phyloP scores from a whole-genome alignment of 2,329 filamentous ascomycete genomes.

The Microdochium bolleyi region DNA sequence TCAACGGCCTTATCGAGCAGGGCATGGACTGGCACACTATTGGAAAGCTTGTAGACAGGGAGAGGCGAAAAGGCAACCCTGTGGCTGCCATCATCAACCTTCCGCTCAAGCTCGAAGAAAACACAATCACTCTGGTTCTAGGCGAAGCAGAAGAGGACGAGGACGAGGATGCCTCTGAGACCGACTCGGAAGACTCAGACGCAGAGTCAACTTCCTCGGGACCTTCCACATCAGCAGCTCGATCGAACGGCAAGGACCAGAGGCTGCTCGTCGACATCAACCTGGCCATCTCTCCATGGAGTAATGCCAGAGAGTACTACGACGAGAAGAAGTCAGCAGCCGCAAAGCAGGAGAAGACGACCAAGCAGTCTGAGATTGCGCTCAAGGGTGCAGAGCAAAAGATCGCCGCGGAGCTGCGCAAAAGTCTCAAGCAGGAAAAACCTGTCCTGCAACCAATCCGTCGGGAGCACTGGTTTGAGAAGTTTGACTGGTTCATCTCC shows the following conservation, averaged over 20 bases:
- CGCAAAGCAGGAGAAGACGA: constrained; percentile 79
- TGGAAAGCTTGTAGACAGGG: constrained; percentile 76
- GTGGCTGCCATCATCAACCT: constrained; percentile 83
- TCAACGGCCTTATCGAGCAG: constrained; percentile 84
- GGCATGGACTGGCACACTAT: constrained; percentile 98
- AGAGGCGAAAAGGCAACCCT: constrained; percentile 71
- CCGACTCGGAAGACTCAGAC: constrained; percentile 55
- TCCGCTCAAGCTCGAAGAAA: constrained; percentile 84
- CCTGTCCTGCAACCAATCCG: constrained; percentile 75
- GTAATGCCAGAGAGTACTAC: constrained; percentile 87
- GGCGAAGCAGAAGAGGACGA: constrained; percentile 61
- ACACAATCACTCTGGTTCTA: constrained; percentile 73
- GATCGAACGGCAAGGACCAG: constrained; percentile 38
- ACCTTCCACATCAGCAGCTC: constrained; percentile 8
- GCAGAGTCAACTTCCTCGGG: constrained; percentile 9
- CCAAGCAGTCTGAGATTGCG: constrained; percentile 72
- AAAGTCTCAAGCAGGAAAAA: constrained; percentile 86
- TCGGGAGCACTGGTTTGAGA: constrained; percentile 90
- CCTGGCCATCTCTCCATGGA: constrained; percentile 73
- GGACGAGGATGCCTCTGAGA: constrained; percentile 52
- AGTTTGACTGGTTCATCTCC: constrained; percentile 92
- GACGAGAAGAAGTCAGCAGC: constrained; percentile 79
- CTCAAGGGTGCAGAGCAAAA: constrained; percentile 87
- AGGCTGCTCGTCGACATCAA: constrained; percentile 74
- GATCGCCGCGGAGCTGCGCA: constrained; percentile 77